phyloP scores from a whole-genome alignment of 73 alveolate genomes.

The Blepharisma japonicum region DNA sequence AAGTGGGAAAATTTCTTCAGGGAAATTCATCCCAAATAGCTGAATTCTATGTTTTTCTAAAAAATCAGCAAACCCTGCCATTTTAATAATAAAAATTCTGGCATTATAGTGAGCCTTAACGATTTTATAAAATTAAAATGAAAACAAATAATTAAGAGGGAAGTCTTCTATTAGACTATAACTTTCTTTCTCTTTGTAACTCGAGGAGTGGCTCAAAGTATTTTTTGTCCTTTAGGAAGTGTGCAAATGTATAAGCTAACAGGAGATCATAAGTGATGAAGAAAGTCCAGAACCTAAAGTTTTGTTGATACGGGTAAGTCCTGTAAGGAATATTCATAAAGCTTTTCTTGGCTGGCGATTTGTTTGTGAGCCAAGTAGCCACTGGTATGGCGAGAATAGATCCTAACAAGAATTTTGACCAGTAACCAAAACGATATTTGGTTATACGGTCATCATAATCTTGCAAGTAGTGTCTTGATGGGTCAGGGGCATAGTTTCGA shows the following conservation, averaged over 20 bases:
- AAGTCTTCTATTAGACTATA: no score
- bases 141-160: no score
- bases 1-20: constrained; percentile 53
- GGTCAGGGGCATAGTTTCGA: constrained; percentile 10
- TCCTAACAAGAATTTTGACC: background rate
- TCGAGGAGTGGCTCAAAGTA: no score
- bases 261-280: background rate
- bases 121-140: no score
- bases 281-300: constrained; percentile 23
- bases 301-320: constrained; percentile 14
- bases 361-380: background rate
- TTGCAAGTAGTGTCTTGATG: background rate
- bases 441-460: background rate
- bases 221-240: no score
- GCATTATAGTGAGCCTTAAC: no score
- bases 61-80: constrained; percentile 34
- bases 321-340: constrained; percentile 14
- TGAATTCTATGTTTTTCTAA: constrained; percentile 64
- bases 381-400: background rate
- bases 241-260: background rate
- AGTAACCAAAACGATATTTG: background rate
- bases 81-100: no score
- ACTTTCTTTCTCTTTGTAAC: no score
- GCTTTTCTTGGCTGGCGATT: background rate
- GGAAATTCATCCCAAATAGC: constrained; percentile 72